These are phyloP conservation scores for Plantago ovata DNA, from an alignment of 257 asterid genomes.

Conservation along the genomic window DNA sequence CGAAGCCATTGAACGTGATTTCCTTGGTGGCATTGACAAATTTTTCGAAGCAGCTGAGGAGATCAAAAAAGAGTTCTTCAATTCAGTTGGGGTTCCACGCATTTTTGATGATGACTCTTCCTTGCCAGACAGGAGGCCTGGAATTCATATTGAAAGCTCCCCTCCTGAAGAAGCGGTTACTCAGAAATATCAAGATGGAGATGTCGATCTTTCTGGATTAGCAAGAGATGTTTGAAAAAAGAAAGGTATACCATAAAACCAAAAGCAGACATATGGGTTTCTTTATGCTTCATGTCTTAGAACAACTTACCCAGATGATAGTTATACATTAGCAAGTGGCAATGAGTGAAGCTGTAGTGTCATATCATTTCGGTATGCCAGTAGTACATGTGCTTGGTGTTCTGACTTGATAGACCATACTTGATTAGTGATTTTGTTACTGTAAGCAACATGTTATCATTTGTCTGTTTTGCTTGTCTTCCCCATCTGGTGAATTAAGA, in stretches of 20 bases:
- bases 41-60: conserved; percentile 61
- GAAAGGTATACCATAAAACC: background rate
- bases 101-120: conserved; percentile 18
- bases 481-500: background rate
- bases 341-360: too few species aligned
- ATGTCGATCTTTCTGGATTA: conserved; percentile 54
- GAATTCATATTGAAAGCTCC: conserved; percentile 35
- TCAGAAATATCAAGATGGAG: conserved; percentile 38
- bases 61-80: conserved; percentile 51
- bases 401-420: background rate
- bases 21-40: conserved; percentile 39
- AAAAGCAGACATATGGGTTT: background rate
- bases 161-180: conserved; percentile 36
- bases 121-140: conserved; percentile 27
- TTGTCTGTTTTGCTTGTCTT: too few species aligned
- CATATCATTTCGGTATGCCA: too few species aligned
- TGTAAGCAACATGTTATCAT: background rate
- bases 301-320: background rate
- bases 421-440: background rate
- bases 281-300: background rate
- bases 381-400: background rate
- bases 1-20: conserved; percentile 60
- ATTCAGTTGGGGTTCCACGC: conserved; percentile 34
- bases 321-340: too few species aligned
- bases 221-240: conserved; percentile 55